Evolutionary conservation across 2,329 filamentous ascomycete species (phyloP).

Genomic region (Didymella keratinophila): DNA sequence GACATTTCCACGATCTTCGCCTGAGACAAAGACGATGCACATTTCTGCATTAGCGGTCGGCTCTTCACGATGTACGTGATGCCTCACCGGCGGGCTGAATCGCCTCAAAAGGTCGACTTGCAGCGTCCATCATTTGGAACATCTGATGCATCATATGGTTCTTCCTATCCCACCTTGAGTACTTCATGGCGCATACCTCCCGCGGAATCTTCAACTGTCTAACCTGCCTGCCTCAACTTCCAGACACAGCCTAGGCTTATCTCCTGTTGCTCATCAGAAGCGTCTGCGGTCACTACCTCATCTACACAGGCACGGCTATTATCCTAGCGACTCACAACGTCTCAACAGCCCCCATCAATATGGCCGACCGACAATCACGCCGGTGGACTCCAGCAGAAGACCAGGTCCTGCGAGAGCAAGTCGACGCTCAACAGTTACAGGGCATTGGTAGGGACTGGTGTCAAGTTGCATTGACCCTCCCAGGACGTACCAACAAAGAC

Average conservation of each 20-base stretch:
- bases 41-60: neutral
- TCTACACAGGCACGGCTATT: neutral
- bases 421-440: conserved; percentile 30
- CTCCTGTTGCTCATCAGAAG: neutral
- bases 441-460: conserved; percentile 35
- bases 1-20: neutral
- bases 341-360: neutral
- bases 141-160: neutral
- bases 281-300: neutral
- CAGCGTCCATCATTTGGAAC: conserved; percentile 3
- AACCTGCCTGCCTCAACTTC: neutral
- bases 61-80: neutral
- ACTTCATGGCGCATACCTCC: neutral
- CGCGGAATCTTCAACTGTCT: neutral
- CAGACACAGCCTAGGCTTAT: neutral
- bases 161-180: neutral
- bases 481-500: conserved; percentile 55
- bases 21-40: conserved; percentile 5
- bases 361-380: conserved; percentile 12
- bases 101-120: conserved; percentile 1
- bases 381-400: conserved; percentile 36
- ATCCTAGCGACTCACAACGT: neutral
- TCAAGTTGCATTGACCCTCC: conserved; percentile 49
- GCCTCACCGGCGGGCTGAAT: conserved; percentile 13
- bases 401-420: conserved; percentile 35